Evolutionary conservation across 2,329 filamentous ascomycete species (phyloP), one percentile per base, ranked within the genome.

Genomic region (Fusarium austroafricanum): DNA sequence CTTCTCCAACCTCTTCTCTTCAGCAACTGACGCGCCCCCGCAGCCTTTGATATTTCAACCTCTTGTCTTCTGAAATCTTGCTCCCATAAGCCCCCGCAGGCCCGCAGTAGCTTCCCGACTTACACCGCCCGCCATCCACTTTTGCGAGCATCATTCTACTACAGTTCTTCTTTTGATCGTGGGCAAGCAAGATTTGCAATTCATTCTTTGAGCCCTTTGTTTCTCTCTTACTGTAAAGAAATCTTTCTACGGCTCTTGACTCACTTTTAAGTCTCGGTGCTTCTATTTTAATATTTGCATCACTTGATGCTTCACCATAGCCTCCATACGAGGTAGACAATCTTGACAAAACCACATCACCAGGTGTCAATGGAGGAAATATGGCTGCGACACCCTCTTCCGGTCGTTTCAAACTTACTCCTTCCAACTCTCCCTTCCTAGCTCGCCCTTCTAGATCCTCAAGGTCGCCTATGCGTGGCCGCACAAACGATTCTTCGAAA

Each of bases 401-500:
- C 74, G 84, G 82, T 75, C 86, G 86, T 75, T 82, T 92, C 70
- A 91, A 89, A 80, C 79, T 90, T 71, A 94, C 92, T 58, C 92
- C 93, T 56, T 90, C 92, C 61, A 93, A 89, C 77, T 94, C 92
- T 59, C 92, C 92, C 55, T 90, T 87, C 74, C 77, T 89, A 46
- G 84, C 84, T 60, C 86, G 89, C 38, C 85, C 87, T 33, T 81
- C 84, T 55, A 86, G 89, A 47, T 85, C 87, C 38, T 82, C 87
- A 18, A 87, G 90, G 75, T 91, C 92, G 49, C 88, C 91, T 29
- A 76, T 83, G 62, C 86, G 87, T 47, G 80, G 81, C 44, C 83
- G 84, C 44, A 70, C 77, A 14, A 81, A 82, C 61, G 86, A 89
- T 60, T 83, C 86, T 26, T 83, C 87, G 21, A 86, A 86, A 39